These are phyloP conservation scores for Aspergillus versicolor DNA, from an alignment of 2,329 filamentous ascomycete genomes.

Conservation along the genomic window DNA sequence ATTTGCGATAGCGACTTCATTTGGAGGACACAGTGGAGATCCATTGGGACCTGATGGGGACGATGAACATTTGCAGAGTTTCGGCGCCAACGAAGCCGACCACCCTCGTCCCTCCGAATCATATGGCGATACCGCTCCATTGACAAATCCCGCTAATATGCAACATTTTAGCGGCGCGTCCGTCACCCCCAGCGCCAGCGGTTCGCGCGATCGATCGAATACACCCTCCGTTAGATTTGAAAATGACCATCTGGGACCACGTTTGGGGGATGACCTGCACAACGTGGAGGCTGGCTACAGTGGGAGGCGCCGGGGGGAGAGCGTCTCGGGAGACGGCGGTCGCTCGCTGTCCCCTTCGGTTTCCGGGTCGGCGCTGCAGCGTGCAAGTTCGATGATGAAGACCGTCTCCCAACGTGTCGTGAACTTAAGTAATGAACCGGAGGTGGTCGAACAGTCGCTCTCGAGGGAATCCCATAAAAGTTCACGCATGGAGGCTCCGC, in stretches of 20 bases:
- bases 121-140: conserved; percentile 56
- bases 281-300: conserved; percentile 60
- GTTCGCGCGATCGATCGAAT: conserved; percentile 48
- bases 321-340: conserved; percentile 40
- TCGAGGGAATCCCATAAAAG: conserved; percentile 54
- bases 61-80: conserved; percentile 29
- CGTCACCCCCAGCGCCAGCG: conserved; percentile 34
- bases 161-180: conserved; percentile 57
- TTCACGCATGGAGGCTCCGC: conserved; percentile 53
- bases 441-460: conserved; percentile 72
- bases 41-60: conserved; percentile 30
- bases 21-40: conserved; percentile 24
- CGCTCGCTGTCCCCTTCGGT: conserved; percentile 64
- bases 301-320: conserved; percentile 56
- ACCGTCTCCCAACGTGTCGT: conserved; percentile 97
- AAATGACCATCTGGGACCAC: conserved; percentile 41
- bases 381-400: conserved; percentile 73
- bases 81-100: conserved; percentile 46
- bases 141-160: conserved; percentile 57
- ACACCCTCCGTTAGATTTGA: conserved; percentile 57
- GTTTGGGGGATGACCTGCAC: conserved; percentile 61
- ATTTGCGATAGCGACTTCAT: conserved; percentile 44
- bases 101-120: conserved; percentile 53
- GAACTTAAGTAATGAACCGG: conserved; percentile 91
- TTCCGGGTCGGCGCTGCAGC: conserved; percentile 61